These are phyloP conservation scores for Diutina neorugosa DNA, from an alignment of 1,139 yeast genomes.

Conservation along the genomic window DNA sequence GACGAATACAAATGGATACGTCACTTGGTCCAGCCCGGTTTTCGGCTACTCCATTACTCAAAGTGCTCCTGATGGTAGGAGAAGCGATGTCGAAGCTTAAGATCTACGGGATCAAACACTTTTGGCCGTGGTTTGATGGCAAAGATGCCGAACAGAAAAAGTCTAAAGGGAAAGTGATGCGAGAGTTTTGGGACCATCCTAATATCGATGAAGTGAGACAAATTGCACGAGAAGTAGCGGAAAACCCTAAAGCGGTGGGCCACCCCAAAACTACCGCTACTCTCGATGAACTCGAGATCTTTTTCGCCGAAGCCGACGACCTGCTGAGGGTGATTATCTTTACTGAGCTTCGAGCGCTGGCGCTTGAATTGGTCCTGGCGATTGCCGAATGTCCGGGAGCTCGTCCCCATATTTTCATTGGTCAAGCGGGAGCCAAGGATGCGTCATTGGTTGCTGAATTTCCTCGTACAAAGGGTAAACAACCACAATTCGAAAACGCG, in stretches of 20 bases:
- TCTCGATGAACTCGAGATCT: conserved; percentile 42
- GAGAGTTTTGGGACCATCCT: conserved; percentile 44
- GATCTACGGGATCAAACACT: conserved; percentile 74
- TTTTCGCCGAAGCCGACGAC: conserved; percentile 31
- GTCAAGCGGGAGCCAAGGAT: conserved; percentile 56
- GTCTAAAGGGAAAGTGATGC: conserved; percentile 46
- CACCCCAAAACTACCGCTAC: conserved; percentile 69
- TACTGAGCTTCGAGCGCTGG: conserved; percentile 82
- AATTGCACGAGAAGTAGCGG: conserved; percentile 30
- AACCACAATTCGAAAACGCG: conserved; percentile 16
- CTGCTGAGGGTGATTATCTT: conserved; percentile 70
- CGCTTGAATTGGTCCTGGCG: conserved; percentile 68
- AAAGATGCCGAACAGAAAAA: conserved; percentile 44
- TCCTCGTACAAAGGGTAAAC: conserved; percentile 17
- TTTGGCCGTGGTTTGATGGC: conserved; percentile 51
- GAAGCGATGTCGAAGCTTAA: conserved; percentile 56
- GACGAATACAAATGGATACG: conserved; percentile 39
- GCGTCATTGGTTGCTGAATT: conserved; percentile 53
- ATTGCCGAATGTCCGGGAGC: conserved; percentile 33
- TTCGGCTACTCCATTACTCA: conserved; percentile 34
- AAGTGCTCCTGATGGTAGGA: conserved; percentile 62
- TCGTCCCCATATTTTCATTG: conserved; percentile 81
- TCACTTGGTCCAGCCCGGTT: conserved; percentile 64
- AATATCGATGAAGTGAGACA: conserved; percentile 32
- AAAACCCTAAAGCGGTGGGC: conserved; percentile 35